Evolutionary conservation across 1,139 yeast species (phyloP), one percentile per base, ranked within the genome.

Genomic region (Meyerozyma athensensis): DNA sequence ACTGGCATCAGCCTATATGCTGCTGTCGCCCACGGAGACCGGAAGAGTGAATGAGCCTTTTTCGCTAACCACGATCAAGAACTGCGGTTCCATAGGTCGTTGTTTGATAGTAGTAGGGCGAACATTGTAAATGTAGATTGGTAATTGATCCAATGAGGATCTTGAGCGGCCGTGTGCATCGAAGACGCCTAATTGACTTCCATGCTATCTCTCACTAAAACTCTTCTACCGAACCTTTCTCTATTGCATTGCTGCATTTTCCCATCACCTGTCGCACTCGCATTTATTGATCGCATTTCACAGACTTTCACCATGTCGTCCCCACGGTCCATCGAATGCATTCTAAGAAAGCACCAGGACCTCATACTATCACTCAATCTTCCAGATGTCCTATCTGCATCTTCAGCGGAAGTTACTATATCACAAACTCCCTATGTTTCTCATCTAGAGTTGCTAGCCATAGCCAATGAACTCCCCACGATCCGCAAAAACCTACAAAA

Each of bases 71-170:
- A 45, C 50, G 50, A 41, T 45, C 48, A 28, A 8, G 32, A 28
- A 18, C 32, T 28, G 36, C 34, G 37, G 35, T 39, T 36, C 39
- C 30, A 34, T 41, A 44, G 48, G 44, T 43, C 50, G 50, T 43
- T 35, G 50, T 46, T 46, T 46, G 50, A 46, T 46, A 46, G 50
- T 46, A 46, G 50, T 45, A 45, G 50, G 50, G 50, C 50, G 26
- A 33, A 46, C 50, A 46, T 39, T 13, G 26, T 23, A 24, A 9
- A 24, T 9, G 23, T 9, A 21, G 10, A 21, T 8, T 21, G 23
- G 23, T 9, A 4, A 21, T n/a, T n/a, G n/a, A n/a, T n/a, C n/a
- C n/a, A n/a, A n/a, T n/a, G n/a, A n/a, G n/a, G n/a, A n/a, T n/a
- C n/a, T n/a, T n/a, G n/a, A n/a, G n/a, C n/a, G n/a, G n/a, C n/a